These are phyloP conservation scores for Cornus controversa DNA, from an alignment of 148 eudicot genomes.

Conservation along the genomic window DNA sequence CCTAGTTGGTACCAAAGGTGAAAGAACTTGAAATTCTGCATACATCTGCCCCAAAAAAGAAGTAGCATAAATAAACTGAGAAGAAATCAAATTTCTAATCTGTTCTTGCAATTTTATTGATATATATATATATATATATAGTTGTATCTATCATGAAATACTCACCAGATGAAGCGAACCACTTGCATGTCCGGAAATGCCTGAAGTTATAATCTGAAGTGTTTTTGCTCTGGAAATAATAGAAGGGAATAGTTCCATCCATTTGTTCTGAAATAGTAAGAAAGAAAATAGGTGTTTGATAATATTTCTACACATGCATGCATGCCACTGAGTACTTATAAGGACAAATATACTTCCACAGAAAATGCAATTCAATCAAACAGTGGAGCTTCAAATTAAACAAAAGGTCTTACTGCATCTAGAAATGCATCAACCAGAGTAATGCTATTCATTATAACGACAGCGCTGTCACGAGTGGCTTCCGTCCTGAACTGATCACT, in stretches of 20 bases:
- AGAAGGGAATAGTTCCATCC: conserved; percentile 89
- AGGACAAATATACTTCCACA: neutral
- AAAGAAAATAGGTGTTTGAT: neutral
- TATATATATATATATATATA: neutral
- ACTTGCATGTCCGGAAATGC: conserved; percentile 63
- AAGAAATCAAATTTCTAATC: neutral
- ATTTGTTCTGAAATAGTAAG: conserved; percentile 52
- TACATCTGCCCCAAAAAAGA: conserved; percentile 48
- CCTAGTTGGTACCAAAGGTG: conserved; percentile 87
- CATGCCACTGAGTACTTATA: no score
- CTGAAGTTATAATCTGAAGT: conserved; percentile 65
- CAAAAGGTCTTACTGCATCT: conserved; percentile 62
- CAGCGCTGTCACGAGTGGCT: conserved; percentile 62
- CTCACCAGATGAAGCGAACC: conserved; percentile 92
- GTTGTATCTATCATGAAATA: neutral
- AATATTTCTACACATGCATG: no score
- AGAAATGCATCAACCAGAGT: conserved; percentile 90
- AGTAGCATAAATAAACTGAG: neutral
- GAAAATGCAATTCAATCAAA: neutral
- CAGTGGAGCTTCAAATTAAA: no score
- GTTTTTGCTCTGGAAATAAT: conserved; percentile 80
- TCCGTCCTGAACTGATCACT: conserved; percentile 55
- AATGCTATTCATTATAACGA: conserved; percentile 91
- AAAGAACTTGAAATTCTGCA: conserved; percentile 76
- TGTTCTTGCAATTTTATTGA: neutral